phyloP scores from a whole-genome alignment of 495 filamentous ascomycete genomes.

The Gamarada debralockiae region DNA sequence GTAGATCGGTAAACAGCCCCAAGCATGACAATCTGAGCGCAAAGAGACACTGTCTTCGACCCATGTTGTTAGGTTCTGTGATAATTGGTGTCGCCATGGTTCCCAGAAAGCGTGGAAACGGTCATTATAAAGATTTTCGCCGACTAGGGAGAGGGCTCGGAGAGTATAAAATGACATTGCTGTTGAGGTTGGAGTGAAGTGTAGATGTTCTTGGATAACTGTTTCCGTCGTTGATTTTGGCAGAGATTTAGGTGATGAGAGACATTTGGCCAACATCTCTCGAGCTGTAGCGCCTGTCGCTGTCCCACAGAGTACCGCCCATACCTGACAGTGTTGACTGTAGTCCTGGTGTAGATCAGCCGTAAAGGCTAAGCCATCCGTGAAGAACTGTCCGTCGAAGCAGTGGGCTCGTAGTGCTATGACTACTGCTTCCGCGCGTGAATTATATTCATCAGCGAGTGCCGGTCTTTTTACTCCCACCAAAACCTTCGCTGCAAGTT shows the following conservation, averaged over 20 bases:
- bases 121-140: constrained; percentile 2
- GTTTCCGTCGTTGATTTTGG: too few relatives aligned
- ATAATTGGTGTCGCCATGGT: constrained; percentile 14
- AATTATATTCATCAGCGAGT: constrained; percentile 28
- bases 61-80: constrained; percentile 28
- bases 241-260: too few relatives aligned
- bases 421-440: constrained; percentile 20
- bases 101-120: constrained; percentile 3
- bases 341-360: constrained; percentile 13
- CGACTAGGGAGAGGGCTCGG: constrained; percentile 3
- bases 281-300: constrained; percentile 30
- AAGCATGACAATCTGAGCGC: constrained; percentile 11
- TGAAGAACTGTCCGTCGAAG: constrained; percentile 22
- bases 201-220: neutral
- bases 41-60: neutral
- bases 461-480: constrained; percentile 27
- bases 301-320: constrained; percentile 30
- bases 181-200: neutral
- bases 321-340: constrained; percentile 34
- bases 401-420: constrained; percentile 28
- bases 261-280: constrained; percentile 24
- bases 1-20: constrained; percentile 1
- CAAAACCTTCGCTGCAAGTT: constrained; percentile 24
- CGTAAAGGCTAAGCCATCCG: constrained; percentile 16
- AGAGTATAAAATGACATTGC: constrained; percentile 9